Evolutionary conservation across 2,329 filamentous ascomycete species (phyloP).

Genomic region (Alternaria rosae): DNA sequence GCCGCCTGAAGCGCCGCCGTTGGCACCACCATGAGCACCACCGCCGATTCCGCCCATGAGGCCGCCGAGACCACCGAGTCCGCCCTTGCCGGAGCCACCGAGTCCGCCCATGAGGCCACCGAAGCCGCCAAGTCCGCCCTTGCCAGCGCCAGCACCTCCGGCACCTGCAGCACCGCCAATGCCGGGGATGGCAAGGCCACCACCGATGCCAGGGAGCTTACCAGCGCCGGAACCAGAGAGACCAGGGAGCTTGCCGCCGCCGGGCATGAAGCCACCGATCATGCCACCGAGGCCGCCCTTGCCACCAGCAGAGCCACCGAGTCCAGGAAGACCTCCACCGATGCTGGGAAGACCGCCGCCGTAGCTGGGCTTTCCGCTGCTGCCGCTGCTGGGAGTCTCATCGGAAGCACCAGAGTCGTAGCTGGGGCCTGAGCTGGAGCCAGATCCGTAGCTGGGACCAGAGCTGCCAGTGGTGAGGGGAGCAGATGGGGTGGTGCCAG

Average conservation of each 20-base stretch:
- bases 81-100: not conserved
- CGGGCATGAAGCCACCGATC: not conserved
- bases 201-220: not conserved
- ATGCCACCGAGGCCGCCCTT: not conserved
- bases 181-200: not conserved
- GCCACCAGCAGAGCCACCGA: not conserved
- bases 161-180: not conserved
- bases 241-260: not conserved
- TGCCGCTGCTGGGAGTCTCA: not conserved
- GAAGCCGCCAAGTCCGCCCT: not conserved
- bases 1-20: not conserved
- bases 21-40: not conserved
- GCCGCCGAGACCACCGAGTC: not conserved
- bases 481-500: not conserved
- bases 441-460: not conserved
- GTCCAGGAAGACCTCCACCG: not conserved
- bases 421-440: not conserved
- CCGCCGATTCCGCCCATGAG: not conserved
- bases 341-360: not conserved
- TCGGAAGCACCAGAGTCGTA: conserved; percentile 2
- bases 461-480: conserved; percentile 2
- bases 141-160: not conserved
- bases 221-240: not conserved
- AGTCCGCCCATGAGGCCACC: not conserved
- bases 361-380: not conserved